Base-by-base conservation (phyloP, 169 alveolate genomes). In the Prorocentrum cordatum region DNA sequence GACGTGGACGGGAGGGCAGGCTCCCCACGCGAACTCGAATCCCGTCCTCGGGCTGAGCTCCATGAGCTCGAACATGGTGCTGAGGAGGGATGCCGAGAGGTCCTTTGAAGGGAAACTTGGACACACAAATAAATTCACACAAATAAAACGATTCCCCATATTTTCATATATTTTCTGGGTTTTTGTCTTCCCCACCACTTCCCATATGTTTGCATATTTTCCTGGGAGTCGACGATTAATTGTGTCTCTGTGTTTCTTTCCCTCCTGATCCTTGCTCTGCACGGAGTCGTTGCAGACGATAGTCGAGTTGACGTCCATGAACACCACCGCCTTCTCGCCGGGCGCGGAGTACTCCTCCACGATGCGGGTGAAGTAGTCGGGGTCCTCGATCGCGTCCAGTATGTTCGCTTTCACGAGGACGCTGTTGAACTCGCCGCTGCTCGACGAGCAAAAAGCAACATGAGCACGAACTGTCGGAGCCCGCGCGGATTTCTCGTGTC, bases 321-420 rank as follows among this genome's bases (percentile, higher is more conserved):
- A 75, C 10, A 75, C 86, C 31, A 75, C 72, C 36, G 33, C 29
- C 32, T 22, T 22, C 39, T 75, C 86, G 1, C 62, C 32, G 22
- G 86, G 73, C 29, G 31, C 73, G 31, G 86, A 38, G 58, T 54
- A 75, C 68, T 75, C 39, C n/a, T 16, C 38, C 26, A 75, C 58
- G 54, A 75, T 42, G 29, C 59, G 50, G 58, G 86, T 72, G 20
- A 75, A 75, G 39, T 75, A 75, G 61, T 58, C 86, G 36, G 50
- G 42, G 86, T 75, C 86, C 58, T 75, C 86, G 31, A 75, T 75
- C 62, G 86, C 86, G 58, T 75, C 86, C 68, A 75, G 36, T 18
- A 75, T 75, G 86, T 75, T 75, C 18, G 86, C 86, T 62, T 75
- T 75, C 42, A 75, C 86, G 27, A 75, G 86, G 39, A 75, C 86